Evolutionary conservation across 2,329 filamentous ascomycete species (phyloP), one percentile per base, ranked within the genome.

Genomic region (Diaporthe helianthi): DNA sequence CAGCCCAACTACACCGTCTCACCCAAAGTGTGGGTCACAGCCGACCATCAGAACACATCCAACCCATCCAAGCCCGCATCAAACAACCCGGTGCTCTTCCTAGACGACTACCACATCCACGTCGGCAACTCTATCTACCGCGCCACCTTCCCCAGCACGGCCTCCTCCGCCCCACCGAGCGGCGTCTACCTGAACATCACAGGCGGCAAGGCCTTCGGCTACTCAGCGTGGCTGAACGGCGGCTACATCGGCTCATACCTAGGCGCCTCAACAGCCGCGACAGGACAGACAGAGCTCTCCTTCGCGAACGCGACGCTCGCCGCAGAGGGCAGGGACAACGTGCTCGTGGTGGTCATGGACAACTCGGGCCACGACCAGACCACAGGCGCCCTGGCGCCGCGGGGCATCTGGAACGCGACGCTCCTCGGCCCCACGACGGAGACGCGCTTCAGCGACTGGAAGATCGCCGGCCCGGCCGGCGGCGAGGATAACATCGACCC

Each of bases 291-390:
- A 3, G 80, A 81, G 0, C 80, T 89, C 24, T 82, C 83, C 0
- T 88, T 90, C 74, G 75, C 79, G 51, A 85, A 86, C 58, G 81
- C 80, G 3, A 84, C 82, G 2, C 72, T 87, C 0, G 76, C 78
- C 47, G 72, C 76, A 0, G 78, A 79, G 0, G 75, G 73, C 0
- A 47, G 4, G 5, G 76, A 81, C 0, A 87, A 87, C 68, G 76
- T 85, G 2, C 79, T 89, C 7, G 81, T 88, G n/a, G 77, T 89
- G 4, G 79, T 89, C 29, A 85, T 88, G 76, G 86, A 90, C 73
- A 84, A 89, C 77, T 87, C 85, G 22, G 88, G 88, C 12, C 86
- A 90, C 73, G 87, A 89, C 61, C 81, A 87, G 31, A 83, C 83
- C 0, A 79, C 80, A 1, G 81, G 79, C 0, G 84, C 84, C 6